Evolutionary conservation across 225 moss, liverwort and hornwort genomes (phyloP).

Genomic region (Anthoceros angustus): DNA sequence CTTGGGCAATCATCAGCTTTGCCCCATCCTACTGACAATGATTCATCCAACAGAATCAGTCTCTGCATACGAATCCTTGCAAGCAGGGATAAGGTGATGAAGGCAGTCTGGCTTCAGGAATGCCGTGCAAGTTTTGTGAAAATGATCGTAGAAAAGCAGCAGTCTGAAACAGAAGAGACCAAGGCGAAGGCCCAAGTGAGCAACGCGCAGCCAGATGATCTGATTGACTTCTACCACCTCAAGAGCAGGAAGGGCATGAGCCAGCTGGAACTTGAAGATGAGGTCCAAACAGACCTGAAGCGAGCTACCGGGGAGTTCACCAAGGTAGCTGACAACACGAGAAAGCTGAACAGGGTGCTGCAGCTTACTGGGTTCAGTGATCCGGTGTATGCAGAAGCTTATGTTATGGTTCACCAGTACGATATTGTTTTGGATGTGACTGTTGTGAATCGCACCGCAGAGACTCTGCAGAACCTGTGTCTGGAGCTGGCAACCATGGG

Average conservation of each 20-base stretch:
- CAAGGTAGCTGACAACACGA: conserved; percentile 54
- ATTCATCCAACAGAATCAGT: conserved; percentile 68
- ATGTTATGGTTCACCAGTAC: conserved; percentile 93
- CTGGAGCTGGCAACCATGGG: conserved; percentile 97
- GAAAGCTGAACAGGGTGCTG: conserved; percentile 79
- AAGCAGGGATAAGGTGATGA: conserved; percentile 69
- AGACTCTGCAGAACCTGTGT: conserved; percentile 88
- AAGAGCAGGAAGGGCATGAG: conserved; percentile 98
- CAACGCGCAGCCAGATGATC: conserved; percentile 90
- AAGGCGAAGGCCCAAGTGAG: conserved; percentile 78
- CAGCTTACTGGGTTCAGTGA: conserved; percentile 98
- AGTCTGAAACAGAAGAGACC: conserved; percentile 71
- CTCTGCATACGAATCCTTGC: conserved; percentile 74
- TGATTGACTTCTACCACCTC: conserved; percentile 91
- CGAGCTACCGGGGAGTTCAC: conserved; percentile 78
- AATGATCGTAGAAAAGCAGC: conserved; percentile 88
- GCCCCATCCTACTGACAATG: conserved; percentile 58
- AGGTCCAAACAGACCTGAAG: conserved; percentile 83
- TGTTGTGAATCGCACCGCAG: conserved; percentile 75
- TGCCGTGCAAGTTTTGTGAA: conserved; percentile 85
- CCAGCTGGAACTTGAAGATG: conserved; percentile 87
- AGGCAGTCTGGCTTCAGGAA: conserved; percentile 75
- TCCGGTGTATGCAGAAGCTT: conserved; percentile 98
- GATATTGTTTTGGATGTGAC: conserved; percentile 95
- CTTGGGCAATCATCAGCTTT: conserved; percentile 71